Base-by-base conservation (phyloP, 1,139 yeast species). In the Kodamaea fungicola region DNA sequence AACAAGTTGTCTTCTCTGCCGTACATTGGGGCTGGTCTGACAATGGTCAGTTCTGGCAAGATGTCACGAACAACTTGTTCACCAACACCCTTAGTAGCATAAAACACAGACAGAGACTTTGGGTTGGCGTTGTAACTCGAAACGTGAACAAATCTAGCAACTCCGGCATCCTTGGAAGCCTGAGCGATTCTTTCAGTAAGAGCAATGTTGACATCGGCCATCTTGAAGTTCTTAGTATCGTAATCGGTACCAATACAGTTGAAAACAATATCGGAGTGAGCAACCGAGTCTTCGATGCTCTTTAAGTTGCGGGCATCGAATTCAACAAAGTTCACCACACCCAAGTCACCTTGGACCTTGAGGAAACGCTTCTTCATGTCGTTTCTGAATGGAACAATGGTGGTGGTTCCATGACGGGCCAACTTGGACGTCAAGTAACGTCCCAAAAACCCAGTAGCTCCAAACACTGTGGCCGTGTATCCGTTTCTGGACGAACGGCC, bases 401-500 rank as follows among this genome's bases (percentile, higher is more conserved):
- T 80, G 43, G 74, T 64, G 27, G 95, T 87, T 47, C 96, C 96
- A 57, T 84, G 90, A 55, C 81, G 74, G 44, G 90, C 95, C 51
- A 87, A 68, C 54, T 82, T 84, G 31, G 92, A 69, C 10, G 78
- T 74, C 45, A 87, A 62, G 50, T 83, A 77, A 39, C 89, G 77
- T 28, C 96, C 96, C 43, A 87, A 67, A 60, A 83, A 81, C 1
- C 96, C 95, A 37, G 80, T 65, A 26, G 86, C 89, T 8, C 96
- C 96, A 54, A 87, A 87, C 3, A 87, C 92, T 6, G 96, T 86
- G 22, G 92, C 95, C 6, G 92, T 85, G 64, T 80, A 85, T 2
- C 96, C 96, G n/a, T 92, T 82, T 67, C 95, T 76, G 28, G 95
- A 86, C 7, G 95, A 83, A 45, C 88, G 75, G 30, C 96, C 95